phyloP scores from a whole-genome alignment of 257 asterid genomes.

The Apocynum venetum region DNA sequence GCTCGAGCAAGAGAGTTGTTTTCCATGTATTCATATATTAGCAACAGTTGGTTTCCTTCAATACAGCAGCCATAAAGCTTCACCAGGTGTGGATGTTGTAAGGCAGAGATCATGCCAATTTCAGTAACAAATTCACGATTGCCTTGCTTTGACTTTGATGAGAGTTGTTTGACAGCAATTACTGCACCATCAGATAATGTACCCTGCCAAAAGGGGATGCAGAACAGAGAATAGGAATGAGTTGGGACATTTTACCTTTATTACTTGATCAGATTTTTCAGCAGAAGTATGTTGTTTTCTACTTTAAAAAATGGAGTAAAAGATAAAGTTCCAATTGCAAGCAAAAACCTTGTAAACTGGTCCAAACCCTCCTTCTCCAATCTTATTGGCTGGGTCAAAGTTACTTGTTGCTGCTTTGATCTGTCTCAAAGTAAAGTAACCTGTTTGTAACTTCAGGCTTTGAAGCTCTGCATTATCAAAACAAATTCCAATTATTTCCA shows the following conservation, averaged over 20 bases:
- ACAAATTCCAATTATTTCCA: background rate
- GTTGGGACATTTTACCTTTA: too few relatives aligned
- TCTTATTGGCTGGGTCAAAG: conserved; percentile 38
- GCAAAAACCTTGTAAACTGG: conserved; percentile 39
- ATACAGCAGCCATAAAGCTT: conserved; percentile 46
- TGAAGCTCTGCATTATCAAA: conserved; percentile 31
- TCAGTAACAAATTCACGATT: conserved; percentile 43
- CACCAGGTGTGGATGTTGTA: conserved; percentile 48
- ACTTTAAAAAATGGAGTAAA: background rate
- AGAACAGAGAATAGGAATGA: conserved; percentile 9
- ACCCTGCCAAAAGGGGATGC: conserved; percentile 26
- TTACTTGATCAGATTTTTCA: background rate
- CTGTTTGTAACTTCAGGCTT: conserved; percentile 41
- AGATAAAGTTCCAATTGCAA: conserved; percentile 1
- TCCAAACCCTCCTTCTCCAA: conserved; percentile 53
- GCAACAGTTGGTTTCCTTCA: conserved; percentile 46
- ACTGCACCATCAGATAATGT: conserved; percentile 32
- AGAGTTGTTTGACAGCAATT: conserved; percentile 43
- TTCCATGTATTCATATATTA: conserved; percentile 45
- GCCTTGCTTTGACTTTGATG: conserved; percentile 47
- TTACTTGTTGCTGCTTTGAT: conserved; percentile 40
- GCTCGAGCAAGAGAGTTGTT: conserved; percentile 46
- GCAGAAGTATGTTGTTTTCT: background rate
- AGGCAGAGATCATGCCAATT: conserved; percentile 50
- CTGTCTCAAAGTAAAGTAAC: conserved; percentile 40